Base-by-base conservation (phyloP, 1,284 basidiomycete genomes). In the Hemileia vastatrix region DNA sequence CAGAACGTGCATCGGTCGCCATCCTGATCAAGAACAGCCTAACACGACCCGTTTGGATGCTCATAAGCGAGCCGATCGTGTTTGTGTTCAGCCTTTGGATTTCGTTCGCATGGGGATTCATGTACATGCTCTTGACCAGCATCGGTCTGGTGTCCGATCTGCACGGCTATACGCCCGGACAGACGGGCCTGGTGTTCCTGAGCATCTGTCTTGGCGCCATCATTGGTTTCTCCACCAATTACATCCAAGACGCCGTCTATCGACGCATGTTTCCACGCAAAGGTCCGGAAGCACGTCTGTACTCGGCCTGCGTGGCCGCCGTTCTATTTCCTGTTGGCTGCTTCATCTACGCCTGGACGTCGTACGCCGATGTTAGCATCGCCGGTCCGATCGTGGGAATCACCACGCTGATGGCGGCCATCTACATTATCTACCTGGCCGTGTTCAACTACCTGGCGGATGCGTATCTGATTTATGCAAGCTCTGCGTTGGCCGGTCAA, bases 401-500 rank as follows among this genome's bases (percentile, higher is more conserved):
- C 15, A 60, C 66, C 1, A 48, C 71, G 0, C 52, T 71, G 8
- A 70, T 75, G 67, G 47, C 51, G 1, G 66, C 64, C 5, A 64
- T 77, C 15, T 76, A 70, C 47, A 55, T 65, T 9, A 68, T 76
- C 18, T 79, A 79, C 53, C 63, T 74, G 0, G 66, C 70, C 3
- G 69, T 68, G 0, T 75, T 64, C 54, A 59, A 54, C 18, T 68
- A 71, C 53, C 58, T 71, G n/a, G 57, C 65, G 15, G 69, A 68
- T 48, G 52, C 63, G 4, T 77, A 76, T 61, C 64, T 72, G 0
- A 80, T 83, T 1, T 89, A 84, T 66, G 87, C 87, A 3, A 86
- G 85, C 0, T 87, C 85, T 1, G 86, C 87, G 0, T 77, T 88
- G 18, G 87, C 87, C 0, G 87, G 85, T 0, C 87, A 88, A 74